A percentile compares a stretch with the other conserved stretches of the same genome.
Conservation (phyloP, 257 asterid species). For the Linaria vulgaris region DNA sequence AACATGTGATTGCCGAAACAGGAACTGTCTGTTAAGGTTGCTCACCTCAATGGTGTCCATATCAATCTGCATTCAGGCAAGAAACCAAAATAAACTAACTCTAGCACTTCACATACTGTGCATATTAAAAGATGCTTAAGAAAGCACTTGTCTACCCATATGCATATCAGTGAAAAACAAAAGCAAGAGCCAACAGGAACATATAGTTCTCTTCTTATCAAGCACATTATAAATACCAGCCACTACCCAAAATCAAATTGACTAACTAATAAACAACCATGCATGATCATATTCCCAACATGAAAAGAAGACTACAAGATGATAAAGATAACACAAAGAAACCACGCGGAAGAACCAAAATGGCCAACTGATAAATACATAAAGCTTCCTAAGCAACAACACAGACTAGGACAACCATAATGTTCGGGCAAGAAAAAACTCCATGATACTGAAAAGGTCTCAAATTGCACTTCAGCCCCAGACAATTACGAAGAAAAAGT, state of each 20-base stretch:
- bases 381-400: too few relatives aligned
- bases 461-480: too few relatives aligned
- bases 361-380: too few relatives aligned
- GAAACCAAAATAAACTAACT: slow-evolving; percentile 20
- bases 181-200: background rate
- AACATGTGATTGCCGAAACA: slow-evolving; percentile 93
- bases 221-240: background rate
- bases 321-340: background rate
- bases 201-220: background rate
- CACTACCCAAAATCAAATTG: background rate
- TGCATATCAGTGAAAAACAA: background rate
- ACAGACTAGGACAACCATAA: too few relatives aligned
- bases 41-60: slow-evolving; percentile 99
- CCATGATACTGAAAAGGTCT: too few relatives aligned
- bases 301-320: too few relatives aligned
- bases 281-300: background rate
- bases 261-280: background rate
- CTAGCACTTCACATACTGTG: slow-evolving; percentile 6
- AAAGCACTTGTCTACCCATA: background rate
- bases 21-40: slow-evolving; percentile 93
- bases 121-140: background rate
- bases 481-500: too few relatives aligned
- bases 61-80: slow-evolving; percentile 73
- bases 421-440: too few relatives aligned
- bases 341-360: too few relatives aligned